Conservation (phyloP, 345 rosid genomes). For the Euphorbia lathyris region DNA sequence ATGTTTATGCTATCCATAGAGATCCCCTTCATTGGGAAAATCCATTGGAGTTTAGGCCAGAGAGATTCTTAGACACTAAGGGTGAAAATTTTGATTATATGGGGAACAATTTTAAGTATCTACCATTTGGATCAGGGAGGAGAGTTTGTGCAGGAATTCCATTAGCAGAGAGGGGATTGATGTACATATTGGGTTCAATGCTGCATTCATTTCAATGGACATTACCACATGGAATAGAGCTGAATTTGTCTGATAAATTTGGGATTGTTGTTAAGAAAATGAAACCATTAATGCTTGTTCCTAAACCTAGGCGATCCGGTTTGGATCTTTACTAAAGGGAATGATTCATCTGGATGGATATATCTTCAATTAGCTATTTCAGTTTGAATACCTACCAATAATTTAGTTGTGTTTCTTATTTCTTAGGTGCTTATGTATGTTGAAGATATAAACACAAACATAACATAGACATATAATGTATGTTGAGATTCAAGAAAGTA, state of each 20-base stretch:
- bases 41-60: constrained; percentile 43
- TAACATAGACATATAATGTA: no score
- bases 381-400: no score
- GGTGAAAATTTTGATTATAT: constrained; percentile 19
- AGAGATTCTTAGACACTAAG: constrained; percentile 35
- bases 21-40: constrained; percentile 48
- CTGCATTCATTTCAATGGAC: constrained; percentile 56
- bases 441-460: no score
- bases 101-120: constrained; percentile 37
- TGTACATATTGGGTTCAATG: constrained; percentile 33
- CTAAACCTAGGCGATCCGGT: constrained; percentile 36
- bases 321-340: constrained; percentile 4
- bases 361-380: no score
- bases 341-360: neutral
- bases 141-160: constrained; percentile 43
- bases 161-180: constrained; percentile 40
- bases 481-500: no score
- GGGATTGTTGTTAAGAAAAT: constrained; percentile 45
- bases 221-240: constrained; percentile 24
- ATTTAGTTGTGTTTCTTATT: no score
- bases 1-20: constrained; percentile 50
- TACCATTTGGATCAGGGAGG: constrained; percentile 52
- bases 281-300: constrained; percentile 40
- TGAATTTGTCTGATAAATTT: constrained; percentile 41
- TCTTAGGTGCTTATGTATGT: no score